phyloP scores from a whole-genome alignment of 192 early-diverging fungal species.

The Podila epigama region DNA sequence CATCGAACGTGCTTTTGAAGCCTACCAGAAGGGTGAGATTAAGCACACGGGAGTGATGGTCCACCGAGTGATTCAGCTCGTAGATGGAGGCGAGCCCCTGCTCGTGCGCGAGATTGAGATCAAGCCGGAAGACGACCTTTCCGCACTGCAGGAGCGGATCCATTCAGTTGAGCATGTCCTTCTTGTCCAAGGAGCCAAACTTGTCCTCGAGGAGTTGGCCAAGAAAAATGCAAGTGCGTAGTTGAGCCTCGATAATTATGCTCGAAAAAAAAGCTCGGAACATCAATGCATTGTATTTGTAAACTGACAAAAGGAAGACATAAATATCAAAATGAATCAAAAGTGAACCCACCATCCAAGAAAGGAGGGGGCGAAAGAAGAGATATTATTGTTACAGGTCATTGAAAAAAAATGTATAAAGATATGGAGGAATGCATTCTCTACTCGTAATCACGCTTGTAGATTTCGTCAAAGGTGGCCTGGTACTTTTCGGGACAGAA shows the following conservation, averaged over 20 bases:
- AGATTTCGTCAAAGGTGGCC: conserved; percentile 67
- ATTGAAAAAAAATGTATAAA: not conserved
- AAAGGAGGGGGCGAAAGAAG: too few relatives aligned
- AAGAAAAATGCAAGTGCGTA: not conserved
- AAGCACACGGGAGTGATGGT: conserved; percentile 87
- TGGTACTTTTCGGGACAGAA: conserved; percentile 72
- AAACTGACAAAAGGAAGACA: not conserved
- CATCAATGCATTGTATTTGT: too few relatives aligned
- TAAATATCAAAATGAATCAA: too few relatives aligned
- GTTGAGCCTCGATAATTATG: not conserved
- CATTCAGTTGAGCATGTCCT: conserved; percentile 89
- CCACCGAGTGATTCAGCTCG: conserved; percentile 94
- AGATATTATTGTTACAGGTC: too few relatives aligned
- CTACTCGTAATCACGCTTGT: conserved; percentile 68
- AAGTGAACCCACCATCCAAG: too few relatives aligned
- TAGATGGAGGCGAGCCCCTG: conserved; percentile 94
- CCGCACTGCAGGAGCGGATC: conserved; percentile 86
- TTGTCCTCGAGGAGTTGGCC: conserved; percentile 54
- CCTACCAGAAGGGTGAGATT: conserved; percentile 79
- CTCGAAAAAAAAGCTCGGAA: not conserved
- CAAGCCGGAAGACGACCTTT: conserved; percentile 75
- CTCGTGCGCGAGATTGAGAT: conserved; percentile 82
- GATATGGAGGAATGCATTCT: conserved; percentile 2
- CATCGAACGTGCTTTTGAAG: conserved; percentile 93
- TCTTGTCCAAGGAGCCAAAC: conserved; percentile 78